Percentiles rank a stretch among this genome's conserved stretches.
Conservation (phyloP, 1,284 basidiomycete genomes). For the Moniliella sp. region DNA sequence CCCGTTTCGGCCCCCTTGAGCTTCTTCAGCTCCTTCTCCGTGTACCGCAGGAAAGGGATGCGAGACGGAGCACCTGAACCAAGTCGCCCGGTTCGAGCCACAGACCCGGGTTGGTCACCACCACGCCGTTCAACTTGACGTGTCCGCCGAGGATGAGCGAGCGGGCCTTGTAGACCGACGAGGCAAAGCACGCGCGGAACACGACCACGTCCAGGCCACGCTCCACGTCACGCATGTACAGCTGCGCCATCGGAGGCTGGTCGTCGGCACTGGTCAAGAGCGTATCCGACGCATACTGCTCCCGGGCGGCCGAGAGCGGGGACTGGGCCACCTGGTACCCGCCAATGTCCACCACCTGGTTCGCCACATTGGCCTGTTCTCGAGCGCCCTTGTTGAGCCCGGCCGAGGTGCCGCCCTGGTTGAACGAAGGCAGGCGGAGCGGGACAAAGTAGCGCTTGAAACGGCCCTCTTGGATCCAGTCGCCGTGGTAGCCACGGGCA, state of each 20-base stretch:
- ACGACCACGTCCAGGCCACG: slow-evolving; percentile 73
- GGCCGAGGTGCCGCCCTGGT: not conserved
- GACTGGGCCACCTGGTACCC: not conserved
- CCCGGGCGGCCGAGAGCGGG: not conserved
- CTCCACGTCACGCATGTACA: slow-evolving; percentile 45
- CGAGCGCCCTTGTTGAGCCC: not conserved
- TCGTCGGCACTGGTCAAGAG: slow-evolving; percentile 3
- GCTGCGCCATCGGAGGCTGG: slow-evolving; percentile 15
- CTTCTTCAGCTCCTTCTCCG: not conserved
- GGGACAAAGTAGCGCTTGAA: slow-evolving; percentile 94
- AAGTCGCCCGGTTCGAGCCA: slow-evolving; percentile 81
- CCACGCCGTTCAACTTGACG: slow-evolving; percentile 69
- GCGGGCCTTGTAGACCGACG: slow-evolving; percentile 71
- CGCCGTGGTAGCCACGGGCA: slow-evolving; percentile 80
- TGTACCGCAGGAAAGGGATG: not conserved
- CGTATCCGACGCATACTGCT: not conserved
- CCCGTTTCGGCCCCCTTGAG: not conserved
- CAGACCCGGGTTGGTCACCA: slow-evolving; percentile 67
- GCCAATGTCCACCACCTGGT: not conserved
- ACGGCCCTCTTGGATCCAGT: slow-evolving; percentile 71
- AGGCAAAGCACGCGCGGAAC: slow-evolving; percentile 73
- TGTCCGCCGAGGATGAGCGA: slow-evolving; percentile 65
- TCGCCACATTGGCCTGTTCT: slow-evolving; percentile 42
- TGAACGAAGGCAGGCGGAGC: slow-evolving; percentile 60
- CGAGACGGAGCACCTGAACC: not conserved